These are phyloP conservation scores for Paraphoma sp. DNA, from an alignment of 2,329 filamentous ascomycete genomes.

Conservation along the genomic window DNA sequence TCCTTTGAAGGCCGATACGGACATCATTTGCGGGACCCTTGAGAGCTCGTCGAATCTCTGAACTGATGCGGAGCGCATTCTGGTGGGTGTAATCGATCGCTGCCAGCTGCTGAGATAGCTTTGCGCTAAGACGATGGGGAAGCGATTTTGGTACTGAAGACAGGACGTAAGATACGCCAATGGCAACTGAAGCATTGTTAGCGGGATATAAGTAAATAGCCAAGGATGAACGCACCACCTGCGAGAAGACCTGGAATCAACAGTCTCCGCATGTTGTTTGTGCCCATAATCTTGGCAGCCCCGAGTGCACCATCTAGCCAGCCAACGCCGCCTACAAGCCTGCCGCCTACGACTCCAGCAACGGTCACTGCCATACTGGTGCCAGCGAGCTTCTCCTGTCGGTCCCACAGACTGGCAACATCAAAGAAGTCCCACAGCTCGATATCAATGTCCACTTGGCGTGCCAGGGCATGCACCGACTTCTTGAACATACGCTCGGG, in stretches of 20 bases:
- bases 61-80: slow-evolving; percentile 84
- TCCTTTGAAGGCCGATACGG: slow-evolving; percentile 80
- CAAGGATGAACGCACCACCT: slow-evolving; percentile 68
- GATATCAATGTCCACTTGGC: slow-evolving; percentile 85
- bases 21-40: slow-evolving; percentile 87
- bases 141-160: slow-evolving; percentile 88
- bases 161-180: slow-evolving; percentile 80
- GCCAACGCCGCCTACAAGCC: slow-evolving; percentile 80
- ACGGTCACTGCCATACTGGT: slow-evolving; percentile 95
- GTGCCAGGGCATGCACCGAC: slow-evolving; percentile 78
- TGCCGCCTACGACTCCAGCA: slow-evolving; percentile 81
- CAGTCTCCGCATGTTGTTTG: slow-evolving; percentile 79
- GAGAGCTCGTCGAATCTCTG: slow-evolving; percentile 86
- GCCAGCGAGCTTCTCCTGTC: slow-evolving; percentile 92
- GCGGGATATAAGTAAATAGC: not conserved
- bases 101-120: slow-evolving; percentile 80
- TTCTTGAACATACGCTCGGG: slow-evolving; percentile 94
- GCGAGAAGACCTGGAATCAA: slow-evolving; percentile 80
- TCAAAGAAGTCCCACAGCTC: slow-evolving; percentile 96
- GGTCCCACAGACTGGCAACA: slow-evolving; percentile 78
- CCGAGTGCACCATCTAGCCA: slow-evolving; percentile 90
- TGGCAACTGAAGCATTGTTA: slow-evolving; percentile 61
- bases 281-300: slow-evolving; percentile 79
- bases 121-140: slow-evolving; percentile 81
- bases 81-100: slow-evolving; percentile 90